Evolutionary conservation across 495 filamentous ascomycete genomes (phyloP), one percentile per base, ranked within the genome.

Genomic region (Daldinia vernicosa): DNA sequence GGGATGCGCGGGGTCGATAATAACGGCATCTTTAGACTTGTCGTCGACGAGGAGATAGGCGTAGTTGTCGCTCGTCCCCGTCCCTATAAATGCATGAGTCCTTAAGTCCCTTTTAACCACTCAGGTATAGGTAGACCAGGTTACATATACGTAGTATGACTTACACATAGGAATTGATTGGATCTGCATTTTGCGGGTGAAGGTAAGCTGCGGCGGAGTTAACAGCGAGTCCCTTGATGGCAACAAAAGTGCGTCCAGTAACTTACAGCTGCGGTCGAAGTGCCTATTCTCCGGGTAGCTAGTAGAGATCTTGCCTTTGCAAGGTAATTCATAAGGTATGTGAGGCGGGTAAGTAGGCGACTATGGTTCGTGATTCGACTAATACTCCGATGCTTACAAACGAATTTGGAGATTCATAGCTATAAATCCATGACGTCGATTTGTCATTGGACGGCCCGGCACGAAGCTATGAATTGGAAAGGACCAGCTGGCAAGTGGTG

Each of bases 111-210:
- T 58, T 58, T 24, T 6, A 4, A 15, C 47, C 9, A 12, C 47
- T n/a, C 3, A 3, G 4, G 12, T 27, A 8, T 32, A 27, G 15
- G 35, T 51, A 56, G 33, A 17, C 39, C 3, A 40, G 4, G 15
- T n/a, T 15, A 37, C 0, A n/a, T 60, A 19, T 26, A 60, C 5
- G 43, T 6, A n/a, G 30, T 19, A n/a, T 14, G 19, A 86, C 92
- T 76, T 89, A 97, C 95, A 98, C 95, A 98, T 99, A 35, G 95
- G 95, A 83, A 99, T 97, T 62, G 93, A 93, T 79, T 94, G 89
- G 80, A 99, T 91, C 90, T 98, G 94, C 95, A 99, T 99, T 71
- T 78, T 79, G 79, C 86, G 83, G 37, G 72, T 57, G 61, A 66
- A 61, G 57, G 72, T 60, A 59, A 76, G 77, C 82, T 83, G 66